Evolutionary conservation across 129 eudicot genomes (phyloP).

Genomic region (Flaveria brownii): DNA sequence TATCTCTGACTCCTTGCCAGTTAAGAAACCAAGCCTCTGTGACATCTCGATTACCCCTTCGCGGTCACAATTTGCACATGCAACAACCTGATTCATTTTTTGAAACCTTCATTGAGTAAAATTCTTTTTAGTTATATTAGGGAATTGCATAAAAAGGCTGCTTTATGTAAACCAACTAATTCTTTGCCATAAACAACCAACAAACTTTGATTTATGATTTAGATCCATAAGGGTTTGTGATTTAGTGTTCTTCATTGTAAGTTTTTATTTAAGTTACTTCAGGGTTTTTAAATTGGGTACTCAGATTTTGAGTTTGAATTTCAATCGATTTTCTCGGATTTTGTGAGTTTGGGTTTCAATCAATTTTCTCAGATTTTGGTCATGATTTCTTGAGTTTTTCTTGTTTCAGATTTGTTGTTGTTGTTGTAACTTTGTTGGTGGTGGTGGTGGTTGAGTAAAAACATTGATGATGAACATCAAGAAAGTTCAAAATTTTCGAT

Average conservation of each 20-base stretch:
- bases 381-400: not conserved
- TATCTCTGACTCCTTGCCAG: conserved; percentile 79
- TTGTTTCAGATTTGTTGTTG: not conserved
- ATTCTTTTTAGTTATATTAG: not conserved
- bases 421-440: not conserved
- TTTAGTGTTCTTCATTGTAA: not conserved
- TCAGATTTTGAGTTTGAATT: not conserved
- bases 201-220: not conserved
- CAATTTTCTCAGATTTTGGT: not conserved
- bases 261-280: not conserved
- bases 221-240: not conserved
- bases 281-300: not conserved
- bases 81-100: conserved; percentile 60
- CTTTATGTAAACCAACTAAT: not conserved
- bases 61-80: conserved; percentile 72
- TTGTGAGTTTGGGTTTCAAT: not conserved
- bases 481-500: not conserved
- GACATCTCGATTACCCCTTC: conserved; percentile 82
- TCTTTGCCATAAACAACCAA: not conserved
- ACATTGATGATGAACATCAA: not conserved
- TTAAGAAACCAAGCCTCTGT: conserved; percentile 75
- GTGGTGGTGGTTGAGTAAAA: not conserved
- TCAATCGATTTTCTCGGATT: not conserved
- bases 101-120: not conserved
- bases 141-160: not conserved